Evolutionary conservation across 176 grass and related monocot genomes (phyloP).

Genomic region (Musa schizocarpa): DNA sequence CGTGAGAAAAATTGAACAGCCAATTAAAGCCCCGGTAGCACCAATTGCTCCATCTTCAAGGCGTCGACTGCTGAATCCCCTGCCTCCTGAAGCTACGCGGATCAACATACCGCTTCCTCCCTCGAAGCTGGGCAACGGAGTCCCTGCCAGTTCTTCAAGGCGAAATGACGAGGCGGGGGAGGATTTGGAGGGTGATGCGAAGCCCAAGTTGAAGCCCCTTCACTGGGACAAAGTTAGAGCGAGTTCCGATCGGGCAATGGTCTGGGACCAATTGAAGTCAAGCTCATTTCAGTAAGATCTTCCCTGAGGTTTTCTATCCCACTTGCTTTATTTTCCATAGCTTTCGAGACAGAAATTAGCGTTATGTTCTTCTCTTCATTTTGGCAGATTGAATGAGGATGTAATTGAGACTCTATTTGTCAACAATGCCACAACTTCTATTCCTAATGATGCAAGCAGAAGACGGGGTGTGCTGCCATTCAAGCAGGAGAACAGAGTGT

Average conservation of each 20-base stretch:
- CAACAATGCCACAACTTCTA: constrained; percentile 48
- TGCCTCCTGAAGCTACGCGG: constrained; percentile 56
- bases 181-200: constrained; percentile 26
- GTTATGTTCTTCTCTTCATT: neutral
- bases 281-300: constrained; percentile 94
- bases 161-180: constrained; percentile 22
- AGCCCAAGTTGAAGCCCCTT: constrained; percentile 87
- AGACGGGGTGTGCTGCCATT: constrained; percentile 31
- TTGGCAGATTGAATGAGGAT: constrained; percentile 78
- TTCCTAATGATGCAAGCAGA: constrained; percentile 47
- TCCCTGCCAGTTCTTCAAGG: constrained; percentile 29
- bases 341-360: neutral
- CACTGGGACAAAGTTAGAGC: constrained; percentile 98
- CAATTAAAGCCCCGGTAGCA: constrained; percentile 13
- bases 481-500: constrained; percentile 92
- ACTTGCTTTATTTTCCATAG: constrained; percentile 16
- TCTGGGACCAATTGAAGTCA: constrained; percentile 97
- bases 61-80: constrained; percentile 68
- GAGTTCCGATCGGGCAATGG: constrained; percentile 84
- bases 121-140: constrained; percentile 26
- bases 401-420: constrained; percentile 93
- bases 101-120: constrained; percentile 56
- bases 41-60: constrained; percentile 32
- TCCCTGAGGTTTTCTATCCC: neutral
- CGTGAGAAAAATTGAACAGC: constrained; percentile 17